Conservation (phyloP, 2,329 filamentous ascomycete genomes). For the Colletotrichum zoysiae region DNA sequence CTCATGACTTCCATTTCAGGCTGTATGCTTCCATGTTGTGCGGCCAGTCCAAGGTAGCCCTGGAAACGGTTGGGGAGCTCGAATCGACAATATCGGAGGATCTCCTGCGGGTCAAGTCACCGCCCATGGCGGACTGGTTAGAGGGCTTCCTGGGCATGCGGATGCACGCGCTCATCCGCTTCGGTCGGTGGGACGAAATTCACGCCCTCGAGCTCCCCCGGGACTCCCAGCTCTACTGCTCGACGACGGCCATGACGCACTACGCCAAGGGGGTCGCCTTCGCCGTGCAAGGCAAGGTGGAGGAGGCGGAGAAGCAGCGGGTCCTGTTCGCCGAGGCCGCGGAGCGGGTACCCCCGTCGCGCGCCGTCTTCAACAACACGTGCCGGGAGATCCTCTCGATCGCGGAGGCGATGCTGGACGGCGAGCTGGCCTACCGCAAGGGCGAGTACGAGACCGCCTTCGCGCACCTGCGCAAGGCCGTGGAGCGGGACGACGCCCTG, state of each 20-base stretch:
- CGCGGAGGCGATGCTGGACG: conserved; percentile 76
- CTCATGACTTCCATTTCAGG: conserved; percentile 80
- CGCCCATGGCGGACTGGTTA: conserved; percentile 84
- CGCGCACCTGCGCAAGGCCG: conserved; percentile 66
- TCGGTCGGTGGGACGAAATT: conserved; percentile 79
- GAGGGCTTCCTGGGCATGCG: conserved; percentile 78
- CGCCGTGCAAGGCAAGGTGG: conserved; percentile 68
- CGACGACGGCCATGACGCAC: conserved; percentile 75
- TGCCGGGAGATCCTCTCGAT: conserved; percentile 73
- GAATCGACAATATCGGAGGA: conserved; percentile 73
- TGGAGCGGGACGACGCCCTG: conserved; percentile 71
- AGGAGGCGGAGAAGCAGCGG: conserved; percentile 66
- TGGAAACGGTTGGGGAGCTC: conserved; percentile 70
- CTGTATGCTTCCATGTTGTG: conserved; percentile 85
- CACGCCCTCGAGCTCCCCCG: conserved; percentile 66
- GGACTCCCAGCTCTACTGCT: conserved; percentile 73
- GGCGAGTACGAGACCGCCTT: conserved; percentile 71
- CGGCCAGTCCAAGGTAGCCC: conserved; percentile 71
- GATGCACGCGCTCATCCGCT: conserved; percentile 78
- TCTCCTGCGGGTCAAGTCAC: conserved; percentile 72
- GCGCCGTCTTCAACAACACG: conserved; percentile 78
- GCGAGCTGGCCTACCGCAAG: conserved; percentile 78
- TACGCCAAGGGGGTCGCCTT: conserved; percentile 78
- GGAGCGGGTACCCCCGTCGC: conserved; percentile 65
- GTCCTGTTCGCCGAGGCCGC: conserved; percentile 64